phyloP scores from a whole-genome alignment of 192 early-diverging fungal species.

The Entomortierella parvispora region DNA sequence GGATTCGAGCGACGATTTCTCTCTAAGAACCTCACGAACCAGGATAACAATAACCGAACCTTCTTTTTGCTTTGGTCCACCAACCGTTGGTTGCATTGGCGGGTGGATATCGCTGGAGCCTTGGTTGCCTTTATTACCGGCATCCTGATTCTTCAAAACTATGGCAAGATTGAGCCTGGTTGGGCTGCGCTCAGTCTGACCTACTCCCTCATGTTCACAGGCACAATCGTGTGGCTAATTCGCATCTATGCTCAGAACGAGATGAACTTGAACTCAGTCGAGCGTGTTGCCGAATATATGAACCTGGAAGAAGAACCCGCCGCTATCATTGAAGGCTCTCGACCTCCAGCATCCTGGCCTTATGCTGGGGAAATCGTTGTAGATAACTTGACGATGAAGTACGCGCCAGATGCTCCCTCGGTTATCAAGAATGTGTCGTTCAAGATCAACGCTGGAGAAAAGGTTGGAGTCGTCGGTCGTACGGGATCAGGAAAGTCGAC shows the following conservation, averaged over 20 bases:
- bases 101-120: slow-evolving; percentile 81
- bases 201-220: slow-evolving; percentile 89
- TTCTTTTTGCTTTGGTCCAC: too few relatives aligned
- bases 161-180: slow-evolving; percentile 76
- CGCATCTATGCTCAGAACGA: slow-evolving; percentile 86
- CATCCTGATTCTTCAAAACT: slow-evolving; percentile 66
- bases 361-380: slow-evolving; percentile 74
- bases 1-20: slow-evolving; percentile 74
- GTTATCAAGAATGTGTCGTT: slow-evolving; percentile 80
- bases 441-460: slow-evolving; percentile 63
- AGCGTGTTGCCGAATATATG: too few relatives aligned
- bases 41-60: slow-evolving; percentile 88
- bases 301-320: too few relatives aligned
- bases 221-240: slow-evolving; percentile 83
- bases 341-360: slow-evolving; percentile 70
- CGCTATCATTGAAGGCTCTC: slow-evolving; percentile 63
- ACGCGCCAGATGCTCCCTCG: slow-evolving; percentile 71
- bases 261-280: slow-evolving; percentile 86
- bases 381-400: slow-evolving; percentile 76
- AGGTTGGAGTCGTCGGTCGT: slow-evolving; percentile 81
- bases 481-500: slow-evolving; percentile 87
- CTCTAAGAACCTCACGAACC: slow-evolving; percentile 63
- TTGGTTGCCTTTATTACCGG: slow-evolving; percentile 79
- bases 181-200: slow-evolving; percentile 88
- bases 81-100: too few relatives aligned